A percentile compares a stretch with the other conserved stretches of the same genome.
Evolutionary conservation across 176 grass and related monocot species (phyloP).

Genomic region (Phyllostachys edulis): DNA sequence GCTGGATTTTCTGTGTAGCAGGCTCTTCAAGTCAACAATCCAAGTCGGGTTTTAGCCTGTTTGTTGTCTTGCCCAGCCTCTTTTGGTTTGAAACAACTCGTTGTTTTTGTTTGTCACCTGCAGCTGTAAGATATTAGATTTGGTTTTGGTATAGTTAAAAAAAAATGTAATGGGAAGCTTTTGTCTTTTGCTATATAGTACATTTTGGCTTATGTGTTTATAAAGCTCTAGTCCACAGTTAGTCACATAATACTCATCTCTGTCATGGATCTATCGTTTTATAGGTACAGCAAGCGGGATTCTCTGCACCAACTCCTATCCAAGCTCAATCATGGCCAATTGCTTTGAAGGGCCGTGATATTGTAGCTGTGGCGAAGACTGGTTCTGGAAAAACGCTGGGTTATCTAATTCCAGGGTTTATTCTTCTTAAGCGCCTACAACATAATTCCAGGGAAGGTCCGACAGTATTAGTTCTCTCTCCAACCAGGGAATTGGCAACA

Average conservation of each 20-base stretch:
- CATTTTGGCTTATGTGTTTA: background rate
- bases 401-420: conserved; percentile 88
- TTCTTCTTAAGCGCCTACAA: conserved; percentile 57
- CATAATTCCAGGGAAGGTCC: conserved; percentile 77
- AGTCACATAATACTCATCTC: conserved; percentile 3
- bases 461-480: conserved; percentile 75
- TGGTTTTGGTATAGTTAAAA: background rate
- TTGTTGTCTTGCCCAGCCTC: conserved; percentile 44
- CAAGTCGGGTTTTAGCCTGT: conserved; percentile 26
- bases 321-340: conserved; percentile 98
- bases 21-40: conserved; percentile 47
- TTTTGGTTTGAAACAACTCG: conserved; percentile 12
- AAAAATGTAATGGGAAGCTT: conserved; percentile 10
- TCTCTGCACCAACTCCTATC: conserved; percentile 71
- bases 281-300: conserved; percentile 71
- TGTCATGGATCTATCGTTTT: conserved; percentile 18
- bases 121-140: conserved; percentile 8
- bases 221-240: background rate
- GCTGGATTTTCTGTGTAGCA: conserved; percentile 20
- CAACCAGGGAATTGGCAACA: conserved; percentile 89
- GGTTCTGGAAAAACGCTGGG: conserved; percentile 96
- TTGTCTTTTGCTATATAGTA: background rate
- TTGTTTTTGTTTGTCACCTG: background rate
- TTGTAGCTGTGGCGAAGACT: conserved; percentile 89
- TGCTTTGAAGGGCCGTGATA: conserved; percentile 68